Conservation (phyloP, 192 early-diverging fungal species). For the Bifiguratus adelaidae region DNA sequence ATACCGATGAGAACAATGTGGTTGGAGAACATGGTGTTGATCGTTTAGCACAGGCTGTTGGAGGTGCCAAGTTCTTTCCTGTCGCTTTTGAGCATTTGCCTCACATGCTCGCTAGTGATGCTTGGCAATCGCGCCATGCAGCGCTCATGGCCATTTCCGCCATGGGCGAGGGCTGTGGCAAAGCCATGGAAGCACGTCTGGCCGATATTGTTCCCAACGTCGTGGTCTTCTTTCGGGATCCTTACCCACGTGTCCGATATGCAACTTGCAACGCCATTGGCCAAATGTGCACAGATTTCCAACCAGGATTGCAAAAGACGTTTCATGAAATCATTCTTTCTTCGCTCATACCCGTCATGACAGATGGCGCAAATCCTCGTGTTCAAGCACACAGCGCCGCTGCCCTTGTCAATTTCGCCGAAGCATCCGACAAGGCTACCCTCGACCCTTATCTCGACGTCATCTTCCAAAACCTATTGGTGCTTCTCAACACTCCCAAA, state of each 20-base stretch:
- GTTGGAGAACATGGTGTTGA: conserved; percentile 96
- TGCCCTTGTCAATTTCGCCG: conserved; percentile 96
- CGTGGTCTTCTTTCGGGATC: conserved; percentile 70
- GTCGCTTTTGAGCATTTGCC: conserved; percentile 84
- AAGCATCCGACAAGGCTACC: conserved; percentile 72
- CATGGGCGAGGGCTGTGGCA: conserved; percentile 94
- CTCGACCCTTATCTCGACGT: conserved; percentile 85
- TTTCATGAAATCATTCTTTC: conserved; percentile 61
- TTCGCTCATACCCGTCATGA: conserved; percentile 81
- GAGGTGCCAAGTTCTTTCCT: conserved; percentile 85
- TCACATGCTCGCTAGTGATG: conserved; percentile 66
- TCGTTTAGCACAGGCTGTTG: conserved; percentile 65
- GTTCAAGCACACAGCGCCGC: conserved; percentile 95
- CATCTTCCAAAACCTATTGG: conserved; percentile 78
- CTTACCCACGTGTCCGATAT: conserved; percentile 91
- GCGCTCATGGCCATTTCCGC: conserved; percentile 90
- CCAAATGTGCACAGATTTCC: conserved; percentile 97
- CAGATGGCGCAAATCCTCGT: conserved; percentile 61
- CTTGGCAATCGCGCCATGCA: conserved; percentile 89
- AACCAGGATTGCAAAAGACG: conserved; percentile 62
- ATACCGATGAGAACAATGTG: conserved; percentile 80
- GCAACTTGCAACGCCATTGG: conserved; percentile 95
- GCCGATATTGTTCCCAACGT: conserved; percentile 76
- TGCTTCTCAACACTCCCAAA: conserved; percentile 72
- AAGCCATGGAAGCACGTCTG: conserved; percentile 88